A percentile compares a stretch with the other conserved stretches of the same genome.
These are phyloP conservation scores for Suillus sp. DNA, from an alignment of 768 basidiomycete species.

Conservation along the genomic window DNA sequence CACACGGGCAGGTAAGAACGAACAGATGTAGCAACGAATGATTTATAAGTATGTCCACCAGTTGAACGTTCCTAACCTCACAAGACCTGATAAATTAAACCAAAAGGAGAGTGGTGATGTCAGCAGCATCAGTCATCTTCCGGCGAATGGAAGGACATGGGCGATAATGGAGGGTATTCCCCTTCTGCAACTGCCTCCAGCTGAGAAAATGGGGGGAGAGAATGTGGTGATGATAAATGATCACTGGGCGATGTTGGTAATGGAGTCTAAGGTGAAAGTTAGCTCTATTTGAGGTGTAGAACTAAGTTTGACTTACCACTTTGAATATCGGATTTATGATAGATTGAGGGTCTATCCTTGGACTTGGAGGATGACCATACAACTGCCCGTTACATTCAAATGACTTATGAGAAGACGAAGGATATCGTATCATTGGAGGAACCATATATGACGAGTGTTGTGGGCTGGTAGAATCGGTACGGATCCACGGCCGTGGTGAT, in stretches of 20 bases:
- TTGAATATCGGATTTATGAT: slow-evolving; percentile 87
- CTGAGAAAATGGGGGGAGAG: slow-evolving; percentile 77
- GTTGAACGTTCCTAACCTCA: slow-evolving; percentile 25
- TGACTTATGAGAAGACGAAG: slow-evolving; percentile 42
- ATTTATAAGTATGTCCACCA: slow-evolving; percentile 13
- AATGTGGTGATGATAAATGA: slow-evolving; percentile 42
- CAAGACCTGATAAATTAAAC: slow-evolving; percentile 25
- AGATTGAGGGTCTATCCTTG: slow-evolving; percentile 62
- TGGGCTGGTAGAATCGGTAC: slow-evolving; percentile 42
- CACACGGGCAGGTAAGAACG: slow-evolving; percentile 30
- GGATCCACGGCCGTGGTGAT: slow-evolving; percentile 57
- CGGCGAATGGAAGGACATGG: slow-evolving; percentile 68
- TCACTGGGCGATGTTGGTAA: slow-evolving; percentile 47
- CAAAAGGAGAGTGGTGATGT: slow-evolving; percentile 22
- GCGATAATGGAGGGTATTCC: slow-evolving; percentile 70
- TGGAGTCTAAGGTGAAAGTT: slow-evolving; percentile 46
- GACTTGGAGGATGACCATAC: slow-evolving; percentile 60
- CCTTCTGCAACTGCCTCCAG: slow-evolving; percentile 84
- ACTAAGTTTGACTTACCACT: slow-evolving; percentile 62
- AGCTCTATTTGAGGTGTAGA: slow-evolving; percentile 13
- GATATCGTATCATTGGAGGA: slow-evolving; percentile 39
- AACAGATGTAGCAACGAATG: slow-evolving; percentile 33
- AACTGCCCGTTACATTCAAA: slow-evolving; percentile 55
- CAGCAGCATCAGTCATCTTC: slow-evolving; percentile 40
- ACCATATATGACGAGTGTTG: slow-evolving; percentile 37